These are phyloP conservation scores for Globisporangium viniferum DNA, from an alignment of 352 stramenopile genomes.

Conservation along the genomic window DNA sequence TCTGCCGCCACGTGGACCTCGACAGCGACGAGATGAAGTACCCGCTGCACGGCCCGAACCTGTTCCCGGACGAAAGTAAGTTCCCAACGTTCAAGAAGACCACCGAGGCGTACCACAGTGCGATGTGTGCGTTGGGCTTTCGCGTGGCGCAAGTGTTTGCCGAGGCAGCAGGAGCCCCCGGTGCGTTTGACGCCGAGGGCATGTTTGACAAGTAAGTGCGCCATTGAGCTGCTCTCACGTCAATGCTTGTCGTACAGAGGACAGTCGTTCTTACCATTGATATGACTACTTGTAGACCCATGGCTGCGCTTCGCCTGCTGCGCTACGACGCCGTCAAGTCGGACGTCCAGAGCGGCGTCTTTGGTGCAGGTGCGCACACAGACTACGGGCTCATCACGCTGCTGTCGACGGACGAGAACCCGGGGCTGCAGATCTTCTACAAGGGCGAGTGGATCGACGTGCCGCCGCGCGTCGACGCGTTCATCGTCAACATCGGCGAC, in stretches of 20 bases:
- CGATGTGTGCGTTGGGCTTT: slow-evolving; percentile 51
- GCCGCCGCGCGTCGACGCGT: slow-evolving; percentile 46
- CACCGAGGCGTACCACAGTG: slow-evolving; percentile 48
- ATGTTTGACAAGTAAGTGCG: slow-evolving; percentile 54
- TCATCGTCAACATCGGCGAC: slow-evolving; percentile 75
- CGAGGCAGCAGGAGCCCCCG: slow-evolving; percentile 42
- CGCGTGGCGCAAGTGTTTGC: slow-evolving; percentile 56
- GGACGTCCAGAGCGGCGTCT: slow-evolving; percentile 52
- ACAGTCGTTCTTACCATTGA: neutral
- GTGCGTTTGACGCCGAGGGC: slow-evolving; percentile 41
- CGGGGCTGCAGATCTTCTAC: slow-evolving; percentile 59
- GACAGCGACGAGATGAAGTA: slow-evolving; percentile 55
- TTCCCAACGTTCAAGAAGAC: slow-evolving; percentile 49
- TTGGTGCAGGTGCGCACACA: slow-evolving; percentile 74
- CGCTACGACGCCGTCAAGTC: slow-evolving; percentile 72
- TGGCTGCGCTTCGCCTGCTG: slow-evolving; percentile 75
- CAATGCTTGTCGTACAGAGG: neutral
- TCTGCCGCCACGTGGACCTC: slow-evolving; percentile 58
- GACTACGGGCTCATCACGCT: slow-evolving; percentile 74
- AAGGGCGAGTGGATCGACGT: slow-evolving; percentile 58
- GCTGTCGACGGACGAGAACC: slow-evolving; percentile 54
- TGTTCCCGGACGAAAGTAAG: slow-evolving; percentile 44
- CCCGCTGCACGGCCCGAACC: slow-evolving; percentile 59
- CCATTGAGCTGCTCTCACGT: neutral
- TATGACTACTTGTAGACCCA: slow-evolving; percentile 28